phyloP scores from a whole-genome alignment of 2,329 filamentous ascomycete genomes.

The Penicillium sclerotigenum region DNA sequence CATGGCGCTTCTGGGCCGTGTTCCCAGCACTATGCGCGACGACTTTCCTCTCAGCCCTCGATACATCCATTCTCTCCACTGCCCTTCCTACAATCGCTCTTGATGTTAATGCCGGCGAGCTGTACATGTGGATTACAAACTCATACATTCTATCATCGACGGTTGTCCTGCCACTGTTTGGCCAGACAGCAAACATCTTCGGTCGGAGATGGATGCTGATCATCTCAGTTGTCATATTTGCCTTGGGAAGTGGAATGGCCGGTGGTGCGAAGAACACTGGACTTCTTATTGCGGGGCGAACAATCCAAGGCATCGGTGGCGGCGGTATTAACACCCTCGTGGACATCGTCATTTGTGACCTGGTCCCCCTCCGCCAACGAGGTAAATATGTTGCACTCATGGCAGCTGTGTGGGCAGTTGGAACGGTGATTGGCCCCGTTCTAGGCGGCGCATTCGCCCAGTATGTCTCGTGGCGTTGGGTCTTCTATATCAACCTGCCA shows the following conservation, averaged over 20 bases:
- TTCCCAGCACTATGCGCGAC: constrained; percentile 26
- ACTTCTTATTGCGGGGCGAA: constrained; percentile 2
- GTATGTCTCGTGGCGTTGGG: constrained; percentile 9
- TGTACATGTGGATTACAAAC: constrained; percentile 39
- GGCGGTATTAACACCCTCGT: constrained; percentile 5
- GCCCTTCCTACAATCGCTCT: constrained; percentile 41
- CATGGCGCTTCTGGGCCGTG: constrained; percentile 30
- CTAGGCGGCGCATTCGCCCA: constrained; percentile 2
- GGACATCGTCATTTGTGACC: constrained; percentile 3
- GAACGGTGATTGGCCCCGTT: constrained; percentile 5
- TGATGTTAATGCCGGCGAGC: constrained; percentile 30
- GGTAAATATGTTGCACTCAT: constrained; percentile 9
- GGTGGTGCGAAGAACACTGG: constrained; percentile 45
- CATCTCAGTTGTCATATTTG: constrained; percentile 47
- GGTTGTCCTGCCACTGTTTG: constrained; percentile 51
- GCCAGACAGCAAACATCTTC: constrained; percentile 52
- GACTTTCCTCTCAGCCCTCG: constrained; percentile 35
- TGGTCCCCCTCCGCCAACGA: constrained; percentile 8
- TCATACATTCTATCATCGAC: constrained; percentile 38
- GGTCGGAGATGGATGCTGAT: constrained; percentile 48
- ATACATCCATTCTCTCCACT: constrained; percentile 41
- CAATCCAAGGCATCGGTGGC: constrained; percentile 6
- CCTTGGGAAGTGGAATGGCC: constrained; percentile 52
- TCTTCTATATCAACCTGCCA: constrained; percentile 9
- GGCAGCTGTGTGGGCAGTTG: constrained; percentile 2